Evolutionary conservation across 306 rosid genomes (phyloP).

Genomic region (Mimosa bimucronata): DNA sequence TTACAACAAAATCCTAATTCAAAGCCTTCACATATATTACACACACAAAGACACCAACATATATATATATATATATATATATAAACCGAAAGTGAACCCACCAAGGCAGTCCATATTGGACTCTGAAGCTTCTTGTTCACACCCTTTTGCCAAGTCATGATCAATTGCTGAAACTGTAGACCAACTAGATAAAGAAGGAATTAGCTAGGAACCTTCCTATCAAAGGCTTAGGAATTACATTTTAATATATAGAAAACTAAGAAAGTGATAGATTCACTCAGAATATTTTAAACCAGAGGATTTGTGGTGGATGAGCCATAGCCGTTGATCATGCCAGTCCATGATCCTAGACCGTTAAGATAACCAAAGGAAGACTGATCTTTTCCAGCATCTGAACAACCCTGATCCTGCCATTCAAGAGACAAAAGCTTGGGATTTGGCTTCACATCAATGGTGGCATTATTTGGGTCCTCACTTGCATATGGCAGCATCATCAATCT

Average conservation of each 20-base stretch:
- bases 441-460: slow-evolving; percentile 67
- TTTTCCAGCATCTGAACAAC: slow-evolving; percentile 68
- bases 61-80: slow-evolving; percentile 13
- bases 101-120: slow-evolving; percentile 54
- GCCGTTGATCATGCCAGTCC: slow-evolving; percentile 64
- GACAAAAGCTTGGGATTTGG: slow-evolving; percentile 78
- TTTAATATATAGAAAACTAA: slow-evolving; percentile 17
- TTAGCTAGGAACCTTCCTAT: slow-evolving; percentile 26
- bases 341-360: slow-evolving; percentile 66
- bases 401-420: slow-evolving; percentile 97
- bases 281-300: slow-evolving; percentile 55
- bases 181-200: slow-evolving; percentile 27
- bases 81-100: slow-evolving; percentile 33
- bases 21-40: slow-evolving; percentile 39
- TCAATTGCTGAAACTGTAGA: slow-evolving; percentile 32
- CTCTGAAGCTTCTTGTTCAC: slow-evolving; percentile 63
- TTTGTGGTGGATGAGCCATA: slow-evolving; percentile 74
- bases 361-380: slow-evolving; percentile 63
- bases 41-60: slow-evolving; percentile 46
- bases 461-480: slow-evolving; percentile 44
- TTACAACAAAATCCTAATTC: slow-evolving; percentile 56
- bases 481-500: slow-evolving; percentile 83
- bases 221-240: slow-evolving; percentile 27
- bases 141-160: slow-evolving; percentile 44
- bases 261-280: slow-evolving; percentile 22